phyloP scores from a whole-genome alignment of 2,329 filamentous ascomycete genomes.

The Aspergillus amoenus region DNA sequence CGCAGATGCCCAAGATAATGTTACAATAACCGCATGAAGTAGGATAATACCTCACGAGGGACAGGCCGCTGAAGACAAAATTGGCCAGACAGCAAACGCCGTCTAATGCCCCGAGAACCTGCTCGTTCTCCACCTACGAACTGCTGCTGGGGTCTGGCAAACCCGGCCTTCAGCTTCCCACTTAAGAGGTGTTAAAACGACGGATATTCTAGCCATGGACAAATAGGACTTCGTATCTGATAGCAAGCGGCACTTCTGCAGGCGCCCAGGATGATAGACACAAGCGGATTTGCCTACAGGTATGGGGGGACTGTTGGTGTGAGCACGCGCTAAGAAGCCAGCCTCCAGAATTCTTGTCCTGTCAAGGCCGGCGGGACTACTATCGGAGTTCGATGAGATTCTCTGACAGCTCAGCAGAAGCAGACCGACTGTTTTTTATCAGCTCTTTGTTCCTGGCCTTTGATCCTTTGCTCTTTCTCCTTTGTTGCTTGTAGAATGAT shows the following conservation, averaged over 20 bases:
- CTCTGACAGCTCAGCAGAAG: slow-evolving; percentile 6
- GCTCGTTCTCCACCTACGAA: neutral
- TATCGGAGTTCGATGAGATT: slow-evolving; percentile 9
- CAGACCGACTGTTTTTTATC: neutral
- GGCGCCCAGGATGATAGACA: neutral
- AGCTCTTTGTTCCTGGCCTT: neutral
- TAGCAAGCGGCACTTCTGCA: neutral
- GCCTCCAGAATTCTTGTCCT: slow-evolving; percentile 15
- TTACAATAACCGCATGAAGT: neutral
- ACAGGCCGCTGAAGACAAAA: neutral
- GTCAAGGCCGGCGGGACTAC: slow-evolving; percentile 3
- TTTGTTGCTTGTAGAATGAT: neutral
- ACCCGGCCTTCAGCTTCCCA: neutral
- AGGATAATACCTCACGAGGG: neutral
- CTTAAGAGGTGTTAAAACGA: neutral
- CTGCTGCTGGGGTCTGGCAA: neutral
- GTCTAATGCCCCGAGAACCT: neutral
- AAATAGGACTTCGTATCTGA: neutral
- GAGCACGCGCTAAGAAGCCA: slow-evolving; percentile 10
- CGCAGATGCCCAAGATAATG: neutral
- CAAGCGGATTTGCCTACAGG: neutral
- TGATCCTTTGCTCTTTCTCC: neutral
- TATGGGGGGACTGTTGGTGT: neutral
- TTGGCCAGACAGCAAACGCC: neutral
- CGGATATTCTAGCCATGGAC: neutral